Base-by-base conservation (phyloP, 192 early-diverging fungal genomes). In the Entophlyctis luteolus region DNA sequence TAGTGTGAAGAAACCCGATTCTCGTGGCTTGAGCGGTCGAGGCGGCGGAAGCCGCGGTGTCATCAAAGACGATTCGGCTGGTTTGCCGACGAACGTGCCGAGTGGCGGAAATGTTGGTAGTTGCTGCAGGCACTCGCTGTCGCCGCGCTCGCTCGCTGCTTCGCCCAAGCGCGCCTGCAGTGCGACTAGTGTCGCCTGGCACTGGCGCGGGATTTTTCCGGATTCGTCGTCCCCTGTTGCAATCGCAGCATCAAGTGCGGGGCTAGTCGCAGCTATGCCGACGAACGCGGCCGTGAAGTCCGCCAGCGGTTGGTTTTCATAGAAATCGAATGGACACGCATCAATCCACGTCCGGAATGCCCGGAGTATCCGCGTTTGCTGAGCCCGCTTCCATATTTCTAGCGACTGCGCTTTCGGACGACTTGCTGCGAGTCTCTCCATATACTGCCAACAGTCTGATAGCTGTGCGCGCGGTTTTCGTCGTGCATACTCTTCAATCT, bases 331-430 rank as follows among this genome's bases (percentile, higher is more conserved):
- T 20, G 76, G 65, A 56, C 79, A 71, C n/a, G 25, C 20, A 22
- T 79, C 79, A 29, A 79, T 71, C 79, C 79, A 80, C 71, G 78
- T 80, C 53, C 79, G 78, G 68, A 80, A 79, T 2, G 79, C 77
- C 49, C 79, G 78, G 3, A 80, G 63, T 36, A 79, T 60, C 28
- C 72, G 38, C 8, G 79, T 70, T 48, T 80, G 76, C 34, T 73
- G 38, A 35, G 74, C 68, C 2, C 53, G 58, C 4, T 55, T 70
- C 69, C 70, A 69, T 4, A 73, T 71, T 0, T 65, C 42, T 8
- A 2, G 46, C 23, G 10, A 46, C 16, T 45, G 10, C 12, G 20
- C 49, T 23, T 52, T 52, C 23, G 49, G 28, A 52, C 28, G 22
- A 12, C 28, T 8, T 27, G 49, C 49, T 10, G 23, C 12, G 20